Evolutionary conservation across 2,329 filamentous ascomycete species (phyloP).

Genomic region (Colletotrichum tropicicola): DNA sequence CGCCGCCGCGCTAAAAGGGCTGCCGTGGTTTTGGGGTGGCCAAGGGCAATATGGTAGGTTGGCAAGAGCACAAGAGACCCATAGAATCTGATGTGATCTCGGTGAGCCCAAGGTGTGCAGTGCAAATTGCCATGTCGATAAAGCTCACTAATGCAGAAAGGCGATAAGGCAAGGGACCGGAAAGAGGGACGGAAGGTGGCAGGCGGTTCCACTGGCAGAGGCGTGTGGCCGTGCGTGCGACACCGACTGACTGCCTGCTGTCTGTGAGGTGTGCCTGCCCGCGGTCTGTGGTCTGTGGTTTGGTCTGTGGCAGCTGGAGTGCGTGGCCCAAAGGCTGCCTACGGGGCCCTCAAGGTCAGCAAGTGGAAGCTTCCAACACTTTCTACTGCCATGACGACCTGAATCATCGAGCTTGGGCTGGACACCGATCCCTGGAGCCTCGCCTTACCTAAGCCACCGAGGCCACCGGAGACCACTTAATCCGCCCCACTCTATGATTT

Average conservation of each 20-base stretch:
- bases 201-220: neutral
- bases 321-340: conserved; percentile 27
- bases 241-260: neutral
- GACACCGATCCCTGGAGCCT: neutral
- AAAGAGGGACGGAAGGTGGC: neutral
- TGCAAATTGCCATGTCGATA: conserved; percentile 13
- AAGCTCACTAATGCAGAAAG: conserved; percentile 29
- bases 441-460: conserved; percentile 26
- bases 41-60: neutral
- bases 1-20: neutral
- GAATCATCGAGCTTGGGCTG: conserved; percentile 32
- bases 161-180: conserved; percentile 15
- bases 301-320: too few species aligned
- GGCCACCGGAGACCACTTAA: conserved; percentile 30
- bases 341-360: conserved; percentile 26
- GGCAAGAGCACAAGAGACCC: neutral
- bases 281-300: too few species aligned
- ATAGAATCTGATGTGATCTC: neutral
- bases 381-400: conserved; percentile 28
- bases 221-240: conserved; percentile 13
- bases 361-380: conserved; percentile 33
- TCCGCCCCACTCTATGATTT: conserved; percentile 33
- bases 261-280: neutral
- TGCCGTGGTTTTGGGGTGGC: neutral
- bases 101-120: conserved; percentile 12